These are phyloP conservation scores for Arabidopsis thaliana DNA, from an alignment of 345 rosid species.

Conservation along the genomic window TAIR10.1 NC_003070.9:2267001-2267500, in stretches of 20 bases:
- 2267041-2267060: constrained; percentile 67
- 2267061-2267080: constrained; percentile 75
- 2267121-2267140: constrained; percentile 43
- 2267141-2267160: constrained; percentile 15
- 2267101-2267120: constrained; percentile 88
- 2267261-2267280: constrained; percentile 46
- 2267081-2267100: constrained; percentile 83
- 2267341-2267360: constrained; percentile 97
- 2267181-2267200: background rate
- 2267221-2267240: constrained; percentile 62
- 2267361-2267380: constrained; percentile 98
- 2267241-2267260: constrained; percentile 72
- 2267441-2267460: constrained; percentile 95
- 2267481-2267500: constrained; percentile 76
- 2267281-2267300: constrained; percentile 46
- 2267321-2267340: constrained; percentile 94
- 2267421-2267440: constrained; percentile 94
- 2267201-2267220: constrained; percentile 62
- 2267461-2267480: constrained; percentile 83
- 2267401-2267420: constrained; percentile 93
- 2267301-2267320: constrained; percentile 97
- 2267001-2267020: constrained; percentile 78
- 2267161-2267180: constrained; percentile 11
- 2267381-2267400: constrained; percentile 99
- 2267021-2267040: constrained; percentile 80